Percentiles rank a stretch among this genome's conserved stretches.
These are phyloP conservation scores for Penstemon barbatus DNA, from an alignment of 257 asterid species.

Conservation along the genomic window DNA sequence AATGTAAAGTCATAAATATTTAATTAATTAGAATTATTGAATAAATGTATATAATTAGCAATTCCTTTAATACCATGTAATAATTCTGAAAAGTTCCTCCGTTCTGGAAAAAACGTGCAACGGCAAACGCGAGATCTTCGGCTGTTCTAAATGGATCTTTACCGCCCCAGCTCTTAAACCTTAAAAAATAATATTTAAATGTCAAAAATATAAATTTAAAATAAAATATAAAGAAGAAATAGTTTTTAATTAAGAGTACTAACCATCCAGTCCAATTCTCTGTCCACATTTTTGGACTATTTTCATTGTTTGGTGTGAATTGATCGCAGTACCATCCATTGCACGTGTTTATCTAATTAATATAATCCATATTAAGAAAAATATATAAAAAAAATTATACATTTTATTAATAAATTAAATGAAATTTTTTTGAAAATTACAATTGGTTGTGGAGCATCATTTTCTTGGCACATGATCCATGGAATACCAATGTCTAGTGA, in stretches of 20 bases:
- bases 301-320: slow-evolving; percentile 40
- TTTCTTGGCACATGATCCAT: slow-evolving; percentile 63
- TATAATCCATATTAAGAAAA: not conserved
- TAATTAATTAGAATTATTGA: not conserved
- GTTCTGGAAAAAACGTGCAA: slow-evolving; percentile 49
- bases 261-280: slow-evolving; percentile 75
- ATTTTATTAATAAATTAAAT: not conserved
- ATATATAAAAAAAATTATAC: too few relatives aligned
- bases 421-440: slow-evolving; percentile 20
- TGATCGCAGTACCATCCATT: slow-evolving; percentile 56
- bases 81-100: slow-evolving; percentile 61
- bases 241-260: not conserved
- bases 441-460: slow-evolving; percentile 50
- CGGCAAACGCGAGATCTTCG: slow-evolving; percentile 52
- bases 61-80: slow-evolving; percentile 40
- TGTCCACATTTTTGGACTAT: slow-evolving; percentile 61
- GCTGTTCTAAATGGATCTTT: slow-evolving; percentile 46
- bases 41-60: not conserved
- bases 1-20: not conserved
- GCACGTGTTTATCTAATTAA: slow-evolving; percentile 47
- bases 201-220: not conserved
- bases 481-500: slow-evolving; percentile 50
- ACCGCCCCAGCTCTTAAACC: slow-evolving; percentile 63
- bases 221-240: not conserved
- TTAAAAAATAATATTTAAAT: not conserved